Evolutionary conservation across 2,329 filamentous ascomycete genomes (phyloP).

Genomic region (Rhinocladiella similis): DNA sequence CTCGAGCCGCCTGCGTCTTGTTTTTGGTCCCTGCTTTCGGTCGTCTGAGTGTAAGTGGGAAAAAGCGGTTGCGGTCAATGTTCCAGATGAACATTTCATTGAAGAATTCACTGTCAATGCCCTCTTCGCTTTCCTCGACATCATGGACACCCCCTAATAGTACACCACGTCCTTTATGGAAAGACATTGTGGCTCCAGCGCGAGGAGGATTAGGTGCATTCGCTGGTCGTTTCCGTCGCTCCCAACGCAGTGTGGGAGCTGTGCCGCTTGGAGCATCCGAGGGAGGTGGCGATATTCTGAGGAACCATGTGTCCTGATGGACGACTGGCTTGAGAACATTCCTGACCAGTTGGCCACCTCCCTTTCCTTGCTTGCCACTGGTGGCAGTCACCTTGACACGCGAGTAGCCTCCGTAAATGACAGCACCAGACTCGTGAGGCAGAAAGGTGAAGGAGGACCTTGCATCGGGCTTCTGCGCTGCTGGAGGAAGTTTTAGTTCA

Average conservation of each 20-base stretch:
- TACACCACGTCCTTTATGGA: conserved; percentile 90
- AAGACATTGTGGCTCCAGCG: conserved; percentile 89
- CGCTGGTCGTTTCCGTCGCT: conserved; percentile 85
- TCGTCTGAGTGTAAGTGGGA: conserved; percentile 75
- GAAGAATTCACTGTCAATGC: conserved; percentile 97
- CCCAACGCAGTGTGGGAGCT: conserved; percentile 79
- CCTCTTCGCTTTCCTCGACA: conserved; percentile 86
- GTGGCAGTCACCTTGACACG: conserved; percentile 71
- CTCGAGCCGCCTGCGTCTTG: conserved; percentile 41
- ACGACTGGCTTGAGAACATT: conserved; percentile 83
- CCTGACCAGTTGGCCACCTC: conserved; percentile 56
- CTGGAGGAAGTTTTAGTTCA: conserved; percentile 70
- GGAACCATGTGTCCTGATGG: conserved; percentile 92
- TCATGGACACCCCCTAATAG: conserved; percentile 94
- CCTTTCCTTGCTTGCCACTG: conserved; percentile 59
- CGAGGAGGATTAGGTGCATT: conserved; percentile 82
- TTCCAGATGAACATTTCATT: conserved; percentile 91
- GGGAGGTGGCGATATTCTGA: conserved; percentile 73
- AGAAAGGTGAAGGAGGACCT: conserved; percentile 89
- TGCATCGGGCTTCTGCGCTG: conserved; percentile 83
- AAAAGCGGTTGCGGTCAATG: conserved; percentile 91
- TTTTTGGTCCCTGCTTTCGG: conserved; percentile 67
- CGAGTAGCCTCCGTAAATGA: conserved; percentile 91
- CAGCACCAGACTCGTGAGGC: conserved; percentile 85
- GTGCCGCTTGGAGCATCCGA: conserved; percentile 65